Base-by-base conservation (phyloP, 768 basidiomycete species). In the Phylloporus sp. region DNA sequence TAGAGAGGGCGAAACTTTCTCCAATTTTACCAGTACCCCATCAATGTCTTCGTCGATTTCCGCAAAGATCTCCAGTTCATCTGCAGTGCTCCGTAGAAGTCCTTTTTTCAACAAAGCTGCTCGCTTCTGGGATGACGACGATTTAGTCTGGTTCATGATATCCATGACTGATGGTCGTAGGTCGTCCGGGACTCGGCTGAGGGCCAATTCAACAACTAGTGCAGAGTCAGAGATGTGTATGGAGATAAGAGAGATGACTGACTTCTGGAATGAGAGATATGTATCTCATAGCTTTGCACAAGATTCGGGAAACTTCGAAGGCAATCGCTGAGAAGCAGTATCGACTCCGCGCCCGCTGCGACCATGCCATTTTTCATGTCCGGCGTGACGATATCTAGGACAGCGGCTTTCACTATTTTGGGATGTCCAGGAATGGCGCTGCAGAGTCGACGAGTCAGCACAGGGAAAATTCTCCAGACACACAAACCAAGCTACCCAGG, bases 361-460 rank as follows among this genome's bases (percentile, higher is more conserved):
- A 77, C 65, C 9, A 81, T 78, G 2, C 87, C 84, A 18, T 67
- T 72, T 33, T 68, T 70, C 27, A 84, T 58, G 56, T 91, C 89
- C 0, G 81, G 80, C 10, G 85, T 85, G 50, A 93, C 84, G 42
- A 93, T 89, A 62, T 93, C 90, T 52, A 90, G 82, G 18, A 86
- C 75, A 0, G 89, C 89, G 1, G 82, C 86, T 57, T 88, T 89
- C 44, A 75, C 72, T 38, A 75, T 71, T 51, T 79, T 80, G 0
- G 88, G 89, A 61, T 90, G 89, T 3, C 86, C 88, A 4, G 82
- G 74, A 22, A 82, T 77, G 18, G 75, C 63, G 47, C 86, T 88
- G 55, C 3, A 22, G 22, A 35, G 33, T 22, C 4, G 22, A 23
- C 11, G 2, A 36, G 46, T 60, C 37, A 58, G 33, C 33, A 43